Conservation (phyloP, 2,329 filamentous ascomycete genomes). For the Aureobasidium sp. region DNA sequence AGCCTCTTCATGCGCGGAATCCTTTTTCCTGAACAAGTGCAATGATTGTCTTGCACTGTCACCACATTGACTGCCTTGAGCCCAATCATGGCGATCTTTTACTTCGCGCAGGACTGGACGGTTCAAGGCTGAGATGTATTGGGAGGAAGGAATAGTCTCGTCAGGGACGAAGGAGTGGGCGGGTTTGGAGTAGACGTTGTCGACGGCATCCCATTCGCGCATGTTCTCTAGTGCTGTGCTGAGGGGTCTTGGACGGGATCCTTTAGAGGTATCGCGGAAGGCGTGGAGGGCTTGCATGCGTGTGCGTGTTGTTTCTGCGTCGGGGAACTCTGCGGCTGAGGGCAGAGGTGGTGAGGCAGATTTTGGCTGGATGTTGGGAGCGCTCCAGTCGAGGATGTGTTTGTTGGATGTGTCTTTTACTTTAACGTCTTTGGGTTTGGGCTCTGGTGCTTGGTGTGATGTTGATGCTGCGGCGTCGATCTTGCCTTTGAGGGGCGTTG, state of each 20-base stretch:
- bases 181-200: background rate
- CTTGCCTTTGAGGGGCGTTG: background rate
- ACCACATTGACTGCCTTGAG: constrained; percentile 12
- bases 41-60: constrained; percentile 5
- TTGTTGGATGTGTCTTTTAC: background rate
- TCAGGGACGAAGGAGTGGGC: background rate
- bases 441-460: background rate
- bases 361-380: constrained; percentile 3
- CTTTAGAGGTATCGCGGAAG: background rate
- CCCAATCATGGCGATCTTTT: constrained; percentile 13
- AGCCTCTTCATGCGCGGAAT: background rate
- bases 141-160: background rate
- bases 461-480: background rate
- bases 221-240: constrained; percentile 15
- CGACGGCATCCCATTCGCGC: constrained; percentile 9
- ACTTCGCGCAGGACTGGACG: background rate
- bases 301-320: constrained; percentile 3
- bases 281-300: constrained; percentile 1
- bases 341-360: background rate
- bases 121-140: background rate
- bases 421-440: background rate
- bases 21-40: background rate
- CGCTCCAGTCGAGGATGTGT: constrained; percentile 7
- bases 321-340: background rate
- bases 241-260: constrained; percentile 7